Conservation (phyloP, 1,139 yeast genomes). For the Hansenula sp. region DNA sequence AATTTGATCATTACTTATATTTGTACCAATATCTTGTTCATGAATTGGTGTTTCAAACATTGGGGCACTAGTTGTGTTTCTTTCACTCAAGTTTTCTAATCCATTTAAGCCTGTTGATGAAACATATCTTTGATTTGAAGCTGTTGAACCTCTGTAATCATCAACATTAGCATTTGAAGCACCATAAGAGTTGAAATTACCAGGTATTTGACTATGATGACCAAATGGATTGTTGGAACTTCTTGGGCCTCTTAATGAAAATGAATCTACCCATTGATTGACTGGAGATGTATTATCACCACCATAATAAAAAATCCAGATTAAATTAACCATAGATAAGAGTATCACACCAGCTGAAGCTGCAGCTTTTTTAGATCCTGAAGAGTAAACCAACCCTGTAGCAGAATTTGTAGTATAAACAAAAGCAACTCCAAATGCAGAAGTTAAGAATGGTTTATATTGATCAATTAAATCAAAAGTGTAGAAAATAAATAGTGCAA, state of each 20-base stretch:
- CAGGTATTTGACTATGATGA: slow-evolving; percentile 18
- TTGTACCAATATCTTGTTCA: not conserved
- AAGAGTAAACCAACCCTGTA: slow-evolving; percentile 69
- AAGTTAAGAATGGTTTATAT: slow-evolving; percentile 45
- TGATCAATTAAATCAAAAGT: slow-evolving; percentile 65
- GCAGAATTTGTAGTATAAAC: slow-evolving; percentile 81
- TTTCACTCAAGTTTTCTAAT: slow-evolving; percentile 28
- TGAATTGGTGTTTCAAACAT: slow-evolving; percentile 16
- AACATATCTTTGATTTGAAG: slow-evolving; percentile 25
- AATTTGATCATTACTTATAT: slow-evolving; percentile 3
- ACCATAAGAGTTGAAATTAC: slow-evolving; percentile 3
- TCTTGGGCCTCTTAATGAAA: slow-evolving; percentile 41
- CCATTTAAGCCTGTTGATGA: slow-evolving; percentile 35
- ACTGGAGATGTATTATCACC: slow-evolving; percentile 76
- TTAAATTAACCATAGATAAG: slow-evolving; percentile 69
- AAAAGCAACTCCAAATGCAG: slow-evolving; percentile 47
- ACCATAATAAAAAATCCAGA: slow-evolving; percentile 86
- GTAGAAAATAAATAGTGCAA: slow-evolving; percentile 54
- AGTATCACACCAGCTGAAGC: slow-evolving; percentile 92
- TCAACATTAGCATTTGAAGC: slow-evolving; percentile 4
- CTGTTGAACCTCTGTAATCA: slow-evolving; percentile 14
- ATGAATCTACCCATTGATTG: slow-evolving; percentile 81
- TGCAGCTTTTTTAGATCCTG: slow-evolving; percentile 66
- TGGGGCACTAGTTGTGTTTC: slow-evolving; percentile 10
- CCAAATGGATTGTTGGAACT: slow-evolving; percentile 25